Conservation (phyloP, 495 filamentous ascomycete genomes). For the Pyronema omphalodes region DNA sequence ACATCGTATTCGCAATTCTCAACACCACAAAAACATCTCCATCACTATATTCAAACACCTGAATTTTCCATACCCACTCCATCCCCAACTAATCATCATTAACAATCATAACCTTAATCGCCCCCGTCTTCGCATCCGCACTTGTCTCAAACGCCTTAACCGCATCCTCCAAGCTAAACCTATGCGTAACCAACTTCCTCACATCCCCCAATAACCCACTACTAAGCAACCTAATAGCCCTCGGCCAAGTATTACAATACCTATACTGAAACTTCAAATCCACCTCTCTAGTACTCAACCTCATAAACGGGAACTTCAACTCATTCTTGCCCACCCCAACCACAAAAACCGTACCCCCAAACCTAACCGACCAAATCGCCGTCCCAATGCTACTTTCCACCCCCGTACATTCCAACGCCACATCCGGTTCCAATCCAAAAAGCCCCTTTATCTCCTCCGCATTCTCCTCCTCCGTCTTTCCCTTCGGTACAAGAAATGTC, state of each 20-base stretch:
- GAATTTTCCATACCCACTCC: neutral
- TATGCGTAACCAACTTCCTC: constrained; percentile 67
- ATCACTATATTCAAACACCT: no score
- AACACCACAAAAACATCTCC: no score
- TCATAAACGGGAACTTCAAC: constrained; percentile 87
- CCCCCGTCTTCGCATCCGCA: constrained; percentile 70
- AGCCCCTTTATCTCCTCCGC: constrained; percentile 45
- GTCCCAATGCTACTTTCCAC: constrained; percentile 74
- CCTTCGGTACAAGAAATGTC: constrained; percentile 57
- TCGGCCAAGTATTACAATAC: constrained; percentile 88
- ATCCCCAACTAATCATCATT: constrained; percentile 27
- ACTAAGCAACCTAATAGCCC: constrained; percentile 71
- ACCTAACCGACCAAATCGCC: constrained; percentile 75
- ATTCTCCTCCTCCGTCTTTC: constrained; percentile 47
- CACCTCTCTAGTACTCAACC: constrained; percentile 72
- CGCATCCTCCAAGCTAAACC: constrained; percentile 69
- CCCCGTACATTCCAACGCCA: constrained; percentile 78
- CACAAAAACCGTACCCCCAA: constrained; percentile 85
- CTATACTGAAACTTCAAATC: constrained; percentile 93
- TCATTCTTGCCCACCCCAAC: constrained; percentile 87
- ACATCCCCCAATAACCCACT: constrained; percentile 58
- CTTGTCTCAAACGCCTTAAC: constrained; percentile 76
- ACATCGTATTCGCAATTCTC: no score
- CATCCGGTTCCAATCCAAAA: constrained; percentile 52
- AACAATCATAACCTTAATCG: constrained; percentile 88